Percentiles rank a stretch among this genome's conserved stretches.
These are phyloP conservation scores for Lachnellula occidentalis DNA, from an alignment of 2,329 filamentous ascomycete genomes.

Conservation along the genomic window DNA sequence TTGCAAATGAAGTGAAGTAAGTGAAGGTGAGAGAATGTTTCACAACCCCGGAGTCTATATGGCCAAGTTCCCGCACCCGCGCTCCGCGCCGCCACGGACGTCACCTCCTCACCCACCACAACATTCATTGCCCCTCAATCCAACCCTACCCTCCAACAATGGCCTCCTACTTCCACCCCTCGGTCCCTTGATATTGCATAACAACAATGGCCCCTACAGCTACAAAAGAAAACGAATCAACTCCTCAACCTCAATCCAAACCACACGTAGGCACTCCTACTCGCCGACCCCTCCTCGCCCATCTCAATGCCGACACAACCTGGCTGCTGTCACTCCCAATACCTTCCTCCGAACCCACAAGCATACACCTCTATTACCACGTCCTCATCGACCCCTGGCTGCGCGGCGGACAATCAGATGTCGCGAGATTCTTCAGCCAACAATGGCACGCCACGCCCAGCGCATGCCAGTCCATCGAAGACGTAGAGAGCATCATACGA, in stretches of 20 bases:
- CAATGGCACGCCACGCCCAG: slow-evolving; percentile 56
- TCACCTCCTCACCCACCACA: too few relatives aligned
- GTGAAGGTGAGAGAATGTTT: too few relatives aligned
- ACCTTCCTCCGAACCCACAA: slow-evolving; percentile 29
- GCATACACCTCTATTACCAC: slow-evolving; percentile 47
- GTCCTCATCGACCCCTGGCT: slow-evolving; percentile 64
- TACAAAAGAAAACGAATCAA: background rate
- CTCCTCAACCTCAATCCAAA: too few relatives aligned
- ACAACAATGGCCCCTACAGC: too few relatives aligned
- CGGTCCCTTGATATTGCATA: too few relatives aligned
- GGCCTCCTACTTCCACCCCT: too few relatives aligned
- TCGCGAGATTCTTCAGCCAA: slow-evolving; percentile 58
- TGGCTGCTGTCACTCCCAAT: slow-evolving; percentile 62
- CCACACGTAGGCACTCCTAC: background rate
- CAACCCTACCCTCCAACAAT: too few relatives aligned
- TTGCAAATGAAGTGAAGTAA: too few relatives aligned
- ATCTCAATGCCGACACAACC: slow-evolving; percentile 62
- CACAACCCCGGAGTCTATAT: too few relatives aligned
- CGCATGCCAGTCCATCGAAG: slow-evolving; percentile 47
- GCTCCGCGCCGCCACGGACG: too few relatives aligned
- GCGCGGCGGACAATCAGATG: slow-evolving; percentile 55
- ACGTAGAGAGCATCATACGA: slow-evolving; percentile 47
- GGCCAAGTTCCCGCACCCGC: too few relatives aligned
- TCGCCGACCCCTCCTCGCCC: slow-evolving; percentile 51
- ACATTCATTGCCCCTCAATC: too few relatives aligned